Evolutionary conservation across 73 alveolate species (phyloP), one percentile per base, ranked within the genome.

Genomic region (Tetrahymena borealis): DNA sequence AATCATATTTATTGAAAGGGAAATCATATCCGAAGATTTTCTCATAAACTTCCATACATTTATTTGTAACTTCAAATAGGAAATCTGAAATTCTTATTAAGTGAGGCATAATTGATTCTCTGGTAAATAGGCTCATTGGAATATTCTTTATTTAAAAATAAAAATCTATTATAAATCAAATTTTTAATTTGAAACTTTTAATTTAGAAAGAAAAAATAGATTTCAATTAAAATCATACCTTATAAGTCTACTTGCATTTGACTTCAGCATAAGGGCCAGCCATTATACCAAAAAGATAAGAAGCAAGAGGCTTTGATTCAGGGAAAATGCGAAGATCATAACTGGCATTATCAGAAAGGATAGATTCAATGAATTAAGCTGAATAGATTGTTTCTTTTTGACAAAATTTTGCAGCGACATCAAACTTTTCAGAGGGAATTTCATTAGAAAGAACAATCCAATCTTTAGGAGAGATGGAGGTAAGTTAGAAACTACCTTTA

Each of bases 381-480:
- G 93, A 95, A 90, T 95, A 96, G 43, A 79, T 90, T 36, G 94
- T 95, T 95, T 95, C 97, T 95, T 95, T 95, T 90, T 95, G 94
- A 32, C 79, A 90, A 33, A 95, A 93, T 43, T 95, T 93, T 32
- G 96, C 90, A 60, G 94, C 79, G 0, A 95, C 96, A 15, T 94
- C 93, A 94, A 96, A 93, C 91, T 95, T 96, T 93, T 60, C 85
- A 18, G 85, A 60, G 10, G 92, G 90, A 35, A 43, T 36, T 90
- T 96, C 98, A 96, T 99, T 99, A 31, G 99, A 95, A 91, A 99
- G 95, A 0, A 97, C 99, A 12, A 93, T 94, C 99, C 99, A 99
- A 91, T 97, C 98, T 78, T 96, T 95, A 38, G 99, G 99, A 38
- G 99, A 96, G 1, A 96, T 93, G 10, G 97, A 98, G 43, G 97